Evolutionary conservation across 257 asterid species (phyloP).

Genomic region (Ajuga chamaepitys): DNA sequence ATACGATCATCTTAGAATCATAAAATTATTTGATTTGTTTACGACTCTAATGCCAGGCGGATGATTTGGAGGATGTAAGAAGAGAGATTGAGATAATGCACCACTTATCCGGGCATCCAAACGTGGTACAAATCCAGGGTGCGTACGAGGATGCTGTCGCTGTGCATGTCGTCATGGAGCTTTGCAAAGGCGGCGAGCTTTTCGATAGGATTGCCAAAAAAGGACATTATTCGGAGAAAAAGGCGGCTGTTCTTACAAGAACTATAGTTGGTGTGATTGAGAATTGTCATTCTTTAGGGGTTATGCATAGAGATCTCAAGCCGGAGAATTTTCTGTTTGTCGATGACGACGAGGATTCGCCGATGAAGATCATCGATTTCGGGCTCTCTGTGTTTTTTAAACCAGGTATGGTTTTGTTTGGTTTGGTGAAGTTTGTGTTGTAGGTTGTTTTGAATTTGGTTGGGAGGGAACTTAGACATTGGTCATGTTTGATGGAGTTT

Average conservation of each 20-base stretch:
- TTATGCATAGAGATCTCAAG: conserved; percentile 79
- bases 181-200: conserved; percentile 83
- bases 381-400: conserved; percentile 70
- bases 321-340: conserved; percentile 80
- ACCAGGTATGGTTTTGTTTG: conserved; percentile 46
- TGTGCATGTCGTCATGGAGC: conserved; percentile 79
- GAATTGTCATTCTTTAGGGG: conserved; percentile 76
- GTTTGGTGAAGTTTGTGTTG: background rate
- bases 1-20: too few relatives aligned
- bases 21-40: too few relatives aligned
- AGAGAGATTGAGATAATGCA: conserved; percentile 81
- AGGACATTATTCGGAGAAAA: conserved; percentile 77
- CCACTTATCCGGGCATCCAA: conserved; percentile 61
- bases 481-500: background rate
- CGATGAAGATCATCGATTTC: conserved; percentile 67
- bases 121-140: conserved; percentile 53
- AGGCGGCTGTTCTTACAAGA: conserved; percentile 77
- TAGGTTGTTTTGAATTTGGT: background rate
- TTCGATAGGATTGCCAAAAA: conserved; percentile 61
- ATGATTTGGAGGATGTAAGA: conserved; percentile 80
- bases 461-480: too few relatives aligned
- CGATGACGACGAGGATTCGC: conserved; percentile 53
- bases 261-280: conserved; percentile 62
- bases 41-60: too few relatives aligned
- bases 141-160: conserved; percentile 80